A percentile compares a stretch with the other conserved stretches of the same genome.
Conservation (phyloP, 2,329 filamentous ascomycete genomes). For the Coniochaeta sp. region DNA sequence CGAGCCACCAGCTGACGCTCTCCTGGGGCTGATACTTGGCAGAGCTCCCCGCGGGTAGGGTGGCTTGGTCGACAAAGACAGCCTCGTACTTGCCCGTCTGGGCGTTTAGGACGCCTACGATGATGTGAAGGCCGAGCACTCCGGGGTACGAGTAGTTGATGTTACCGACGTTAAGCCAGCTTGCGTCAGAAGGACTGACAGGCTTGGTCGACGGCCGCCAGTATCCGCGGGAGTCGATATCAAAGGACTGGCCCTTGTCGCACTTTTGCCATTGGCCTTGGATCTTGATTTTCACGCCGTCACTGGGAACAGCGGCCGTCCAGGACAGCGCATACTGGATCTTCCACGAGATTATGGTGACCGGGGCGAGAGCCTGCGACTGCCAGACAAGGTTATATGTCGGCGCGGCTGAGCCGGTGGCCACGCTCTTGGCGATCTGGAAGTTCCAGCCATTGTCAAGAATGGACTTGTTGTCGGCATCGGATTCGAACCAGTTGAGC, state of each 20-base stretch:
- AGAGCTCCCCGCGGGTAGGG: not conserved
- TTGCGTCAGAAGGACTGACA: not conserved
- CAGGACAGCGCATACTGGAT: conserved; percentile 2
- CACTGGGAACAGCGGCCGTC: not conserved
- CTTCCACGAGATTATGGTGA: not conserved
- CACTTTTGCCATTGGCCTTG: not conserved
- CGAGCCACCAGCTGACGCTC: conserved; percentile 5
- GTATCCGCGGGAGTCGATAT: not conserved
- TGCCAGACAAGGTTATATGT: conserved; percentile 1
- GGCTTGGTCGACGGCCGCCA: not conserved
- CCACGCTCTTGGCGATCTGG: conserved; percentile 3
- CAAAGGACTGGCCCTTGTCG: conserved; percentile 4
- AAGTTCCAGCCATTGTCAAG: conserved; percentile 1
- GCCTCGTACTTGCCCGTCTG: not conserved
- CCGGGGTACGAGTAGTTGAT: conserved; percentile 5
- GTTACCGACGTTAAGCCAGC: conserved; percentile 4
- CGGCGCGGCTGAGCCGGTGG: not conserved
- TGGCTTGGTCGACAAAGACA: not conserved
- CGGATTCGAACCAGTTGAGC: conserved; percentile 3
- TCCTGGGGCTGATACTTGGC: conserved; percentile 5
- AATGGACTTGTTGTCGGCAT: not conserved
- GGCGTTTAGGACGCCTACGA: not conserved
- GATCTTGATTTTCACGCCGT: not conserved
- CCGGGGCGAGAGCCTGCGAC: not conserved
- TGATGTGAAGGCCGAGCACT: conserved; percentile 4